Percentiles rank a stretch among this genome's conserved stretches.
Evolutionary conservation across 2,329 filamentous ascomycete species (phyloP).

Genomic region (Tolypocladium inflatum): DNA sequence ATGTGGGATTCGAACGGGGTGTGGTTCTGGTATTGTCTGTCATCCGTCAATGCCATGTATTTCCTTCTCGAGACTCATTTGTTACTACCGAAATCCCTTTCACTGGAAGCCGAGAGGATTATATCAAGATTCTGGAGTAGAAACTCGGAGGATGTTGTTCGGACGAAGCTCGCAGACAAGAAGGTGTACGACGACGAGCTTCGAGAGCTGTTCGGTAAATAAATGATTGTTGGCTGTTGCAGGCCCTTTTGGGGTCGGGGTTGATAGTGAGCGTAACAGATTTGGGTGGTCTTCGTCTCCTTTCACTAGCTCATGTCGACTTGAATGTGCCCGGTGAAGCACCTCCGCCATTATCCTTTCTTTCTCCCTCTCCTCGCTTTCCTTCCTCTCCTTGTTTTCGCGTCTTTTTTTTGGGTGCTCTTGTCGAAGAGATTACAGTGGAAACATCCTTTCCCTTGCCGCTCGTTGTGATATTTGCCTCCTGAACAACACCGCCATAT

Average conservation of each 20-base stretch:
- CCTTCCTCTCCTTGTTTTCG: too few relatives aligned
- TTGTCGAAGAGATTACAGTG: too few relatives aligned
- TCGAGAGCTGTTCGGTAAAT: not conserved
- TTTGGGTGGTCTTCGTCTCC: too few relatives aligned
- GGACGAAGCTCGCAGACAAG: conserved; percentile 6
- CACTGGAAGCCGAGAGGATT: conserved; percentile 2
- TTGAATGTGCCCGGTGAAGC: too few relatives aligned
- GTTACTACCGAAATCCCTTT: not conserved
- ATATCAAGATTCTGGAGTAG: conserved; percentile 6
- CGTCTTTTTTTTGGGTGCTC: too few relatives aligned
- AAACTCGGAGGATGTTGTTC: conserved; percentile 4
- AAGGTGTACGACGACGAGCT: conserved; percentile 5
- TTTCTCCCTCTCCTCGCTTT: too few relatives aligned
- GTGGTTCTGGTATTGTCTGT: conserved; percentile 10
- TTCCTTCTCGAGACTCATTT: conserved; percentile 6
- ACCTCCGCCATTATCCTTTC: too few relatives aligned
- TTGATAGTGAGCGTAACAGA: not conserved
- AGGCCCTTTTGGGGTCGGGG: not conserved
- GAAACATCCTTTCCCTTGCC: too few relatives aligned
- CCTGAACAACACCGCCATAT: too few relatives aligned
- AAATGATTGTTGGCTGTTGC: not conserved
- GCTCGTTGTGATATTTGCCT: too few relatives aligned
- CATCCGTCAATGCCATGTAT: conserved; percentile 7
- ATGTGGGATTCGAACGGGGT: conserved; percentile 10
- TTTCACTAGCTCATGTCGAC: too few relatives aligned